Evolutionary conservation across 441 rosid genomes (phyloP), one percentile per base, ranked within the genome.

Genomic region (Melastoma candidum): DNA sequence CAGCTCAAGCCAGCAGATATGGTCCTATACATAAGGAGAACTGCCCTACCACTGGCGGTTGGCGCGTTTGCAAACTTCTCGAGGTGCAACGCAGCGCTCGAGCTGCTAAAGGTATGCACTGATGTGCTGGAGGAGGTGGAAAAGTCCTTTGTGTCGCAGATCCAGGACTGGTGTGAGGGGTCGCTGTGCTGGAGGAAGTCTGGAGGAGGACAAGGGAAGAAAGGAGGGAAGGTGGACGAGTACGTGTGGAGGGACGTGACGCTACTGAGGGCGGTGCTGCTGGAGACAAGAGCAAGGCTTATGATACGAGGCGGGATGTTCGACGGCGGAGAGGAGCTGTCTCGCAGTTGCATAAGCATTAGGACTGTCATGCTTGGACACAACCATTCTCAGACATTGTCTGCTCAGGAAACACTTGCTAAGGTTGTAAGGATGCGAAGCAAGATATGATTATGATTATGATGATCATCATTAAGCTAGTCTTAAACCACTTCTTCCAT

Each of bases 181-280:
- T 81, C 90, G 0, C 88, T 90, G 3, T 90, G 95, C 60, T 90
- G 97, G 97, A 90, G 73, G 76, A 87, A 80, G 66, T 77, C 68
- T 1, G 41, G 41, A 36, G 41, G 41, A 36, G 41, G 74, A 32
- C 79, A 65, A 46, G 79, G 36, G 1, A 12, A 11, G 43, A 25
- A 79, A 17, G 74, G 62, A 7, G 76, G 72, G 48, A 76, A 74
- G 55, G 86, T 90, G 13, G 90, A 90, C 56, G 96, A 85, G 58
- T 83, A 81, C 44, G 93, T 90, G 68, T 90, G 96, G 96, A 90
- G 83, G 58, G 95, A 90, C 25, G 96, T 83, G 51, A 90, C 96
- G 32, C 55, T 87, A 71, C 58, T 90, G 75, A 90, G 87, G 66
- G 95, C 96, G 6, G 70, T 71, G 10, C 71, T 87, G 32, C 78